Percentiles rank a stretch among this genome's conserved stretches.
Conservation (phyloP, 441 rosid species). For the Aleurites moluccanus region DNA sequence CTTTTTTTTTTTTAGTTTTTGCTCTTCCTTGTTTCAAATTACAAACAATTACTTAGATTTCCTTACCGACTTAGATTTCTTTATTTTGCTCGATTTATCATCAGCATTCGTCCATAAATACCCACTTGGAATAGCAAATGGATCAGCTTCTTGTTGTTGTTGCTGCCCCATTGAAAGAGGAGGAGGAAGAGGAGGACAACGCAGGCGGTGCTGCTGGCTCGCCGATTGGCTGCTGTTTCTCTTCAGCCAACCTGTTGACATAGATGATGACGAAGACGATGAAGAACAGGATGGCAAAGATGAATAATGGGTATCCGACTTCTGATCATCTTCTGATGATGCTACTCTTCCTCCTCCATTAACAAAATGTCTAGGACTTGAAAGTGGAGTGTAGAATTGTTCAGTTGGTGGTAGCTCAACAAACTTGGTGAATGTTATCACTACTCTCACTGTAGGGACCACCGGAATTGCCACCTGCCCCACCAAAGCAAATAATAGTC, state of each 20-base stretch:
- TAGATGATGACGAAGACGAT: conserved; percentile 34
- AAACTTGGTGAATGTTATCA: conserved; percentile 84
- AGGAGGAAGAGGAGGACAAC: conserved; percentile 23
- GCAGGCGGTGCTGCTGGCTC: conserved; percentile 42
- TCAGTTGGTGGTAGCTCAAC: conserved; percentile 65
- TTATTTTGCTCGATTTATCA: conserved; percentile 52
- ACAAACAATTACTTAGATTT: conserved; percentile 43
- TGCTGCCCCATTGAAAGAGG: conserved; percentile 12
- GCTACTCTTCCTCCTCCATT: conserved; percentile 33
- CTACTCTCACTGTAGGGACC: conserved; percentile 86
- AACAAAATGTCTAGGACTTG: conserved; percentile 62
- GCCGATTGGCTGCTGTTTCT: conserved; percentile 42
- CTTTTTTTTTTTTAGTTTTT: background rate
- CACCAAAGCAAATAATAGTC: conserved; percentile 17
- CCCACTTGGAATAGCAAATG: conserved; percentile 73
- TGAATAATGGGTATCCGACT: conserved; percentile 38
- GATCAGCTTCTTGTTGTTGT: conserved; percentile 40
- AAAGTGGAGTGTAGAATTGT: conserved; percentile 72
- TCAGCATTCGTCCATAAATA: conserved; percentile 60
- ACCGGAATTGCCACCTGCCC: conserved; percentile 89
- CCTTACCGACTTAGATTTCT: conserved; percentile 53
- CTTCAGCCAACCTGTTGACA: conserved; percentile 53
- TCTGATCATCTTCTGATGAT: conserved; percentile 42
- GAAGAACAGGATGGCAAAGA: conserved; percentile 32
- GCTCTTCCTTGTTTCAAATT: background rate